phyloP scores from a whole-genome alignment of 2,329 filamentous ascomycete genomes.

The Diaporthe helianthi region DNA sequence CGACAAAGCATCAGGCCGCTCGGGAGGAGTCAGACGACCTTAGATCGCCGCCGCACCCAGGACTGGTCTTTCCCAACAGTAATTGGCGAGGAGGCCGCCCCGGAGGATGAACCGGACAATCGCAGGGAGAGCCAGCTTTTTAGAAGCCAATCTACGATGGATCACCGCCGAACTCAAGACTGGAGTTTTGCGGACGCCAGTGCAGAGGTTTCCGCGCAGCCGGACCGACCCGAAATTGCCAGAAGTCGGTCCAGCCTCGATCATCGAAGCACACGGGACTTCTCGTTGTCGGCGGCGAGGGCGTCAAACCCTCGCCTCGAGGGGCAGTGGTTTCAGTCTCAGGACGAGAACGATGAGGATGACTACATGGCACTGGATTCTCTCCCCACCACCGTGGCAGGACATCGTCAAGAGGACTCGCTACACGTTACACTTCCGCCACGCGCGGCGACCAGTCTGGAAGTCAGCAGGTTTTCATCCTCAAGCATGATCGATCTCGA shows the following conservation, averaged over 20 bases:
- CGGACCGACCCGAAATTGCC: conserved; percentile 15
- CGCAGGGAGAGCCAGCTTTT: conserved; percentile 33
- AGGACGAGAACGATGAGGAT: conserved; percentile 48
- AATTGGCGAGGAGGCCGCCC: background rate
- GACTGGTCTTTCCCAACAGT: conserved; percentile 33
- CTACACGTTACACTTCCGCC: conserved; percentile 46
- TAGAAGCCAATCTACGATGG: conserved; percentile 33
- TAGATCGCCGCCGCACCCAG: conserved; percentile 42
- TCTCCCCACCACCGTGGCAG: conserved; percentile 22
- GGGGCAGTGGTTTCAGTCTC: conserved; percentile 41
- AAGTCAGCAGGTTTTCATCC: conserved; percentile 45
- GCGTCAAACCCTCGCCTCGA: conserved; percentile 54
- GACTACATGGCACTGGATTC: conserved; percentile 35
- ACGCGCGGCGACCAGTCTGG: conserved; percentile 37
- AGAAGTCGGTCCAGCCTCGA: conserved; percentile 46
- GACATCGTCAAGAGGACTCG: conserved; percentile 40
- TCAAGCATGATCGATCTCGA: conserved; percentile 47
- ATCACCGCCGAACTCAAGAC: conserved; percentile 34
- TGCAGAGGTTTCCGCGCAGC: background rate
- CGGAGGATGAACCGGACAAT: conserved; percentile 25
- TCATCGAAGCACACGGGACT: conserved; percentile 64
- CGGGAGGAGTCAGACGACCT: conserved; percentile 54
- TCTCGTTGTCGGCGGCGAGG: conserved; percentile 60
- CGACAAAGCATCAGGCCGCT: conserved; percentile 55
- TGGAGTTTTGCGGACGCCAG: conserved; percentile 34